These are phyloP conservation scores for Trifolium subterraneum DNA, from an alignment of 306 rosid genomes.

Conservation along the genomic window DNA sequence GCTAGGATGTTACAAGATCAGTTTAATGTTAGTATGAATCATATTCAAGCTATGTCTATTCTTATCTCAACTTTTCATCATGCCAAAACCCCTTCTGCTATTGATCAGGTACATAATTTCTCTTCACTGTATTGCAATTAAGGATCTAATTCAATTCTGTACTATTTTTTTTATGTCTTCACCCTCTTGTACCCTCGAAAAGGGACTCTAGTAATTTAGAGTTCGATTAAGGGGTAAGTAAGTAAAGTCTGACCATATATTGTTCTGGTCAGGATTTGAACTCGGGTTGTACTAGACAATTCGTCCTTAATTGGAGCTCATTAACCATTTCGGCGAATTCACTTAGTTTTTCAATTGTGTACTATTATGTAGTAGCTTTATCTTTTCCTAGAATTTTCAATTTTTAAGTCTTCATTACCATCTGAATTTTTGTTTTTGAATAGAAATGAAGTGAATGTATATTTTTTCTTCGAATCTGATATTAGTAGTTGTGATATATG, in stretches of 20 bases:
- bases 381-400: background rate
- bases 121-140: slow-evolving; percentile 1
- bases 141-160: slow-evolving; percentile 27
- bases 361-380: background rate
- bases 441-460: slow-evolving; percentile 1
- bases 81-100: slow-evolving; percentile 85
- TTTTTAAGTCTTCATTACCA: background rate
- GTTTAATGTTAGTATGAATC: slow-evolving; percentile 97
- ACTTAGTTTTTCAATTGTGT: slow-evolving; percentile 1
- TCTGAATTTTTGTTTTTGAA: background rate
- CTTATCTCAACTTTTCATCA: slow-evolving; percentile 94
- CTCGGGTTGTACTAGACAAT: background rate
- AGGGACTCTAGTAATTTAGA: background rate
- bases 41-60: slow-evolving; percentile 98
- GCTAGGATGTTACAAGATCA: slow-evolving; percentile 98
- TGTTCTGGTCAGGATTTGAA: background rate
- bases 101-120: slow-evolving; percentile 75
- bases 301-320: background rate
- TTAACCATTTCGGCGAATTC: background rate
- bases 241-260: background rate
- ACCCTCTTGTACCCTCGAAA: background rate
- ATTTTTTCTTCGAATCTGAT: background rate
- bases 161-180: slow-evolving; percentile 1
- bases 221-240: background rate
- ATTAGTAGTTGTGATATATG: background rate